Conservation (phyloP, 2,329 filamentous ascomycete species). For the Xylaria sp. region DNA sequence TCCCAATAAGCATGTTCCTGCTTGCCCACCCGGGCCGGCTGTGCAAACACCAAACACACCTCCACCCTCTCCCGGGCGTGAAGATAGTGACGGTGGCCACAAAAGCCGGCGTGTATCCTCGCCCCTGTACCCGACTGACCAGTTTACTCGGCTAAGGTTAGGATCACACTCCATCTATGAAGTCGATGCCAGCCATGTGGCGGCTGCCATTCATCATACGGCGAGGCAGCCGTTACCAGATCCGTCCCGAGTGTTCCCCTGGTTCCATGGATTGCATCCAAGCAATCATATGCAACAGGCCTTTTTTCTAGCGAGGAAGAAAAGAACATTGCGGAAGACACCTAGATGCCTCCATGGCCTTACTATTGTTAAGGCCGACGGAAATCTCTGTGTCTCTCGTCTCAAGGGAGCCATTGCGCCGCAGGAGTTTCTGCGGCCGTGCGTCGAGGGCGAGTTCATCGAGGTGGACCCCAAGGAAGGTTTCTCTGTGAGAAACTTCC, state of each 20-base stretch:
- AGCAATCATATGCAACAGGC: conserved; percentile 83
- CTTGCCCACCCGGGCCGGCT: conserved; percentile 75
- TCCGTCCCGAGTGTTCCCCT: conserved; percentile 84
- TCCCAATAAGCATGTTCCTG: conserved; percentile 86
- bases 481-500: conserved; percentile 94
- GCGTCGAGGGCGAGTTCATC: conserved; percentile 57
- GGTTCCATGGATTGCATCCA: conserved; percentile 88
- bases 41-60: conserved; percentile 54
- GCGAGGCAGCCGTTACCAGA: conserved; percentile 78
- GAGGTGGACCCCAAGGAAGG: conserved; percentile 83
- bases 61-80: conserved; percentile 59
- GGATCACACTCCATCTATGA: conserved; percentile 61
- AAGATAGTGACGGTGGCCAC: conserved; percentile 43
- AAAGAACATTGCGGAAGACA: conserved; percentile 62
- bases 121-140: conserved; percentile 67
- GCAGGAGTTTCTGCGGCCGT: conserved; percentile 65
- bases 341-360: conserved; percentile 75
- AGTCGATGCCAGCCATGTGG: conserved; percentile 63
- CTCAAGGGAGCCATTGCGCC: conserved; percentile 84
- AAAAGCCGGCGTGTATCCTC: conserved; percentile 45
- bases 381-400: conserved; percentile 66
- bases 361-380: conserved; percentile 83
- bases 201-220: conserved; percentile 67
- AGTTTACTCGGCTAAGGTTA: conserved; percentile 48
- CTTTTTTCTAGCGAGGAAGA: conserved; percentile 78